A percentile compares a stretch with the other conserved stretches of the same genome.
Conservation (phyloP, 2,329 filamentous ascomycete species). For the Pestalotiopsis fici region DNA sequence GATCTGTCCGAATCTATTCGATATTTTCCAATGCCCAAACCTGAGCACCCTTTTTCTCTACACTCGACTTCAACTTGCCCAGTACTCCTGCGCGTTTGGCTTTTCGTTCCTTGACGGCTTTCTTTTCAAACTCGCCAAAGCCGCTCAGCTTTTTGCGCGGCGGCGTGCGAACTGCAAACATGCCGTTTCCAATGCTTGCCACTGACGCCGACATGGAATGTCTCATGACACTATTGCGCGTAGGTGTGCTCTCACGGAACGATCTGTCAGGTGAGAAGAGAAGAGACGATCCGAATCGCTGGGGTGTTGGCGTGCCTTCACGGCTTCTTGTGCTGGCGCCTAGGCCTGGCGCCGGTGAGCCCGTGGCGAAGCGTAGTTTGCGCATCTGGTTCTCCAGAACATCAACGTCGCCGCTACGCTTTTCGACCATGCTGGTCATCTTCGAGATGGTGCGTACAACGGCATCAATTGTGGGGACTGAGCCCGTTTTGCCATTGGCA, state of each 20-base stretch:
- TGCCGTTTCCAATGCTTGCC: conserved; percentile 28
- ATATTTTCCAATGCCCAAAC: conserved; percentile 51
- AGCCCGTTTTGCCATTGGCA: conserved; percentile 44
- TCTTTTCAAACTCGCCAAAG: conserved; percentile 61
- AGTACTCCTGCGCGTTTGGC: conserved; percentile 55
- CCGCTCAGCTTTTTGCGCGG: conserved; percentile 64
- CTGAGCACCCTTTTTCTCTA: conserved; percentile 50
- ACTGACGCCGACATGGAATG: conserved; percentile 43
- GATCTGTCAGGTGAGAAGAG: conserved; percentile 39
- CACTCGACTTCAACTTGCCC: conserved; percentile 48
- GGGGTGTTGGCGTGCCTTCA: conserved; percentile 43
- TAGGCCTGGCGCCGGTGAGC: conserved; percentile 41
- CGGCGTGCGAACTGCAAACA: conserved; percentile 38
- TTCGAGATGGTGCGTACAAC: conserved; percentile 89
- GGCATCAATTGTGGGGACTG: conserved; percentile 80
- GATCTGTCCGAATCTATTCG: conserved; percentile 21
- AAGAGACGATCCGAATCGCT: conserved; percentile 23
- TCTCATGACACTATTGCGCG: conserved; percentile 40
- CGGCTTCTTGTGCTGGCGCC: conserved; percentile 38
- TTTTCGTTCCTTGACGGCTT: conserved; percentile 53
- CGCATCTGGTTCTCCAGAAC: conserved; percentile 86
- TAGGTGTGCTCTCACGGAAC: conserved; percentile 37
- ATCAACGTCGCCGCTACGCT: conserved; percentile 87
- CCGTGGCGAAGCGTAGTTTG: conserved; percentile 58
- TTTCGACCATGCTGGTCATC: conserved; percentile 91